Evolutionary conservation across 495 filamentous ascomycete genomes (phyloP), one percentile per base, ranked within the genome.

Genomic region (Tricharina praecox): DNA sequence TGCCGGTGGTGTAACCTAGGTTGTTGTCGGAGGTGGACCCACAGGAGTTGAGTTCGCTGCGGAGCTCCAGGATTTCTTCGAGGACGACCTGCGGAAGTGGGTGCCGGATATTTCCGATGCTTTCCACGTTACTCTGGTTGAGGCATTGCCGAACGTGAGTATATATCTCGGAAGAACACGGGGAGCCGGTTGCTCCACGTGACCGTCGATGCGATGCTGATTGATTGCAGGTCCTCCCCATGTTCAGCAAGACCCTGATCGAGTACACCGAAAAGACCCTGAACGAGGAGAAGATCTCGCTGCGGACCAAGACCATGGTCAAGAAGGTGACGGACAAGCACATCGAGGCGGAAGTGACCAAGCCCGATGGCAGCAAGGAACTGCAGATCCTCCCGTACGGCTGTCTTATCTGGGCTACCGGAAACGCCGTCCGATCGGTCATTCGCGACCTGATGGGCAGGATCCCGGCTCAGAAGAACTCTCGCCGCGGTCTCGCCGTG

Each of bases 231-330:
- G 68, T 96, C 28, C 76, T 97, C 28, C 90, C 90, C 56, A 90
- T 85, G 79, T 99, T 99, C 74, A 93, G 85, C 63, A 96, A 96
- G 73, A 83, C 93, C 63, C 71, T 99, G 53, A 96, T 96, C 65
- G 88, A 99, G 62, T 99, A 96, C 71, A 96, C 92, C 53, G 92
- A 96, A 68, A 85, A 83, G 63, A 93, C 87, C 47, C 93, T 99
- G 74, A 90, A 92, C 67, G 92, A 96, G 70, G 88, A 96, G 68
- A 83, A 82, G 56, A 99, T 99, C 61, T 76, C 80, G 48, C 88
- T 99, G 68, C 80, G 78, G 63, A 92, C 90, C 50, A 99, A 99
- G 76, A 99, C 90, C 40, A 87, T 93, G 79, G 90, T 99, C 61
- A 96, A 95, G 70, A 84, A 81, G 50, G 90, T 99, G 45, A 93